Evolutionary conservation across 169 alveolate species (phyloP).

Genomic region (Plasmodium chabaudi): DNA sequence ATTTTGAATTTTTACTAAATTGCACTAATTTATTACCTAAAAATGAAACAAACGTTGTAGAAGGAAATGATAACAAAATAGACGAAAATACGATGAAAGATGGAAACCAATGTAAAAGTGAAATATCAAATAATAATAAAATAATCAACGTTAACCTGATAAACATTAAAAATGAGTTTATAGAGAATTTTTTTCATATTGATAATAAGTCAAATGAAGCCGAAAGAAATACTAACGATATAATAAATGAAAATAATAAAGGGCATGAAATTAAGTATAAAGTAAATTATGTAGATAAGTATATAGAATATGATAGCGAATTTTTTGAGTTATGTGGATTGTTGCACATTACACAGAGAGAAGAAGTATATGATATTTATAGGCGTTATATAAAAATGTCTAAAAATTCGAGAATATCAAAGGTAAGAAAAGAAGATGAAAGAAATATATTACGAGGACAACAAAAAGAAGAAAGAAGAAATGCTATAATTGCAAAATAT

Average conservation of each 20-base stretch:
- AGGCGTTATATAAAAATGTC: conserved; percentile 37
- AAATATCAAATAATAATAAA: neutral
- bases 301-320: conserved; percentile 37
- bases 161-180: conserved; percentile 37
- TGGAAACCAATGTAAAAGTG: neutral
- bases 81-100: neutral
- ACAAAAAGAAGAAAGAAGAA: conserved; percentile 59
- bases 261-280: neutral
- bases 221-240: conserved; percentile 10
- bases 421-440: conserved; percentile 21
- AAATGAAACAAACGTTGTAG: neutral
- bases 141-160: conserved; percentile 6
- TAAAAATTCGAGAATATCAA: neutral
- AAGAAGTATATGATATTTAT: conserved; percentile 31
- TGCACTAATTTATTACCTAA: conserved; percentile 13
- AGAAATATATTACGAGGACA: conserved; percentile 25
- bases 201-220: conserved; percentile 17
- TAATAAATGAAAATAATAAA: neutral
- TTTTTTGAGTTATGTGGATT: conserved; percentile 54
- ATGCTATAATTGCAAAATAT: conserved; percentile 64
- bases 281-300: conserved; percentile 17
- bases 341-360: conserved; percentile 47
- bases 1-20: conserved; percentile 37
- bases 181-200: conserved; percentile 44
- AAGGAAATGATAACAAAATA: neutral